These are phyloP conservation scores for Croton laevigatus DNA, from an alignment of 441 rosid genomes.

Conservation along the genomic window DNA sequence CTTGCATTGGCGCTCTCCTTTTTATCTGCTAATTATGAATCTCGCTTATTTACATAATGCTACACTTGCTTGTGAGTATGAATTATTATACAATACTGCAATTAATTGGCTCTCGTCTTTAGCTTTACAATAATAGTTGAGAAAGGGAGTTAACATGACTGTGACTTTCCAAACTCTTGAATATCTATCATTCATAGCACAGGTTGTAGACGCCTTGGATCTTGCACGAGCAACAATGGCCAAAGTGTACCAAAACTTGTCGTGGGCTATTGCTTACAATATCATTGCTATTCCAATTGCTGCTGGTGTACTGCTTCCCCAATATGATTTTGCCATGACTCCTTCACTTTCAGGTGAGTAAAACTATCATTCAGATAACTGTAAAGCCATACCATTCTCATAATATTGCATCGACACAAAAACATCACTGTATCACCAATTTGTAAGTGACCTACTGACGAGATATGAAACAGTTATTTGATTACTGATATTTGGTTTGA, in stretches of 20 bases:
- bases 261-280: constrained; percentile 87
- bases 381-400: background rate
- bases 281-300: constrained; percentile 80
- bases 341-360: constrained; percentile 80
- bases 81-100: background rate
- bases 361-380: background rate
- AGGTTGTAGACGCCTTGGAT: constrained; percentile 83
- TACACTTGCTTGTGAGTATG: background rate
- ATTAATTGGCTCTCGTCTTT: background rate
- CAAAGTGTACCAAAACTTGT: constrained; percentile 89
- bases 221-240: constrained; percentile 86
- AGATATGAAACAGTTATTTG: background rate
- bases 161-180: constrained; percentile 7
- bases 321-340: constrained; percentile 85
- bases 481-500: constrained; percentile 13
- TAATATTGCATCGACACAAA: background rate
- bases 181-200: constrained; percentile 12
- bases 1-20: background rate
- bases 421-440: background rate
- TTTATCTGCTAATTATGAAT: background rate
- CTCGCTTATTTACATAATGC: background rate
- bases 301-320: constrained; percentile 86
- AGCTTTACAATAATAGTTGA: background rate
- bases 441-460: background rate
- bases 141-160: background rate